Evolutionary conservation across 768 basidiomycete genomes (phyloP).

Genomic region (Podaxis sp.): DNA sequence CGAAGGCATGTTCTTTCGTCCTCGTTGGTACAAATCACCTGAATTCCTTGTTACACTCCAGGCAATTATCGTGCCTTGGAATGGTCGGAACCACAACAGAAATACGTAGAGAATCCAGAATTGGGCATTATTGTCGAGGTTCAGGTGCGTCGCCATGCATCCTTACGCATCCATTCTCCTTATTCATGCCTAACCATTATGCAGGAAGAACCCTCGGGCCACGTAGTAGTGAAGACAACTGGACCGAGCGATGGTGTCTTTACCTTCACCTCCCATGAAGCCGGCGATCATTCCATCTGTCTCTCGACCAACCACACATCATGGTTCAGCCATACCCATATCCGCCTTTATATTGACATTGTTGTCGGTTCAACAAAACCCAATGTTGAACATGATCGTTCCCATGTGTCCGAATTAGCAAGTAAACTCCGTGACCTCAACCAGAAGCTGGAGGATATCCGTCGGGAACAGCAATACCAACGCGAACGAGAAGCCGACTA

Average conservation of each 20-base stretch:
- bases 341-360: slow-evolving; percentile 93
- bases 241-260: slow-evolving; percentile 90
- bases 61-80: slow-evolving; percentile 93
- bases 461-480: slow-evolving; percentile 97
- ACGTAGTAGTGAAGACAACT: slow-evolving; percentile 84
- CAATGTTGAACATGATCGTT: slow-evolving; percentile 85
- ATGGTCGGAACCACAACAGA: slow-evolving; percentile 75
- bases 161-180: background rate
- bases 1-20: slow-evolving; percentile 59
- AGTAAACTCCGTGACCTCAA: slow-evolving; percentile 90
- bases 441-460: slow-evolving; percentile 87
- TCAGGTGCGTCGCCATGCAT: slow-evolving; percentile 48
- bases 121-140: slow-evolving; percentile 92
- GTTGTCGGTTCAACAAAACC: slow-evolving; percentile 86
- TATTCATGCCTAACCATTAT: slow-evolving; percentile 3
- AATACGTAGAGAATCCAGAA: slow-evolving; percentile 68
- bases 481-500: slow-evolving; percentile 92
- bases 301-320: slow-evolving; percentile 90
- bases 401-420: slow-evolving; percentile 80
- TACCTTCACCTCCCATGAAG: slow-evolving; percentile 96
- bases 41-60: slow-evolving; percentile 28
- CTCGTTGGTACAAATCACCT: background rate
- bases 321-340: slow-evolving; percentile 85
- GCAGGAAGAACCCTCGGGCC: slow-evolving; percentile 84
- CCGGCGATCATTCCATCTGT: slow-evolving; percentile 97